phyloP scores from a whole-genome alignment of 2,329 filamentous ascomycete genomes.

The Diaporthe sp. region DNA sequence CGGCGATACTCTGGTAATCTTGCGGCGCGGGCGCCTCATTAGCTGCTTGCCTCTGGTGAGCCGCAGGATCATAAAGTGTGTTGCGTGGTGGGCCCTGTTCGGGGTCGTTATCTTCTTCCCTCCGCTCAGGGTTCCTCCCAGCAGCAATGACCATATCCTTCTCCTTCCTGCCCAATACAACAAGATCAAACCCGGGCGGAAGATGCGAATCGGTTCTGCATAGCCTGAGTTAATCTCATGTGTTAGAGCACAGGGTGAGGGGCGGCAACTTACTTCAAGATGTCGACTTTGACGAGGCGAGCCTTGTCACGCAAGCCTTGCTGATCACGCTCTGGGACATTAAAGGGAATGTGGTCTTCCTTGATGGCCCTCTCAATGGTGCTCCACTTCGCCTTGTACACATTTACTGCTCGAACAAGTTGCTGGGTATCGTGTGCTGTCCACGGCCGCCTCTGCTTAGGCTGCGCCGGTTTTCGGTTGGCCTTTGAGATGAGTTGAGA shows the following conservation, averaged over 20 bases:
- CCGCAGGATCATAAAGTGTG: conserved; percentile 40
- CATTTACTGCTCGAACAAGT: conserved; percentile 55
- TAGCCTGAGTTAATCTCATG: not conserved
- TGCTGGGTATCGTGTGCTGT: conserved; percentile 50
- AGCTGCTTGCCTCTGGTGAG: conserved; percentile 14
- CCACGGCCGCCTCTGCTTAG: conserved; percentile 53
- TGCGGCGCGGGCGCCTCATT: not conserved
- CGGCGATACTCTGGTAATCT: conserved; percentile 3
- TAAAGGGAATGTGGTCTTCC: conserved; percentile 48
- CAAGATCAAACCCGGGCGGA: conserved; percentile 60
- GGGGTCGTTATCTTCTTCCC: conserved; percentile 56
- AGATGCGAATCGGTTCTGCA: conserved; percentile 53
- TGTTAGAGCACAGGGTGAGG: not conserved
- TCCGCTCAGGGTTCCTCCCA: conserved; percentile 61
- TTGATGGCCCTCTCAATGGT: conserved; percentile 46
- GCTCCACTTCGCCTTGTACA: conserved; percentile 52
- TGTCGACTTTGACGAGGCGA: conserved; percentile 65
- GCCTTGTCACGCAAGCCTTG: conserved; percentile 69
- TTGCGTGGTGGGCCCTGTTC: conserved; percentile 50
- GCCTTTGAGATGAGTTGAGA: conserved; percentile 41
- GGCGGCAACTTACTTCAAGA: conserved; percentile 51
- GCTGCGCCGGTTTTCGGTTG: conserved; percentile 44
- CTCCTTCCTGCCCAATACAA: conserved; percentile 63
- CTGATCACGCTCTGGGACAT: conserved; percentile 57
- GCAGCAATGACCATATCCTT: conserved; percentile 48